A percentile compares a stretch with the other conserved stretches of the same genome.
These are phyloP conservation scores for Xylaria sp. DNA, from an alignment of 2,329 filamentous ascomycete species.

Conservation along the genomic window DNA sequence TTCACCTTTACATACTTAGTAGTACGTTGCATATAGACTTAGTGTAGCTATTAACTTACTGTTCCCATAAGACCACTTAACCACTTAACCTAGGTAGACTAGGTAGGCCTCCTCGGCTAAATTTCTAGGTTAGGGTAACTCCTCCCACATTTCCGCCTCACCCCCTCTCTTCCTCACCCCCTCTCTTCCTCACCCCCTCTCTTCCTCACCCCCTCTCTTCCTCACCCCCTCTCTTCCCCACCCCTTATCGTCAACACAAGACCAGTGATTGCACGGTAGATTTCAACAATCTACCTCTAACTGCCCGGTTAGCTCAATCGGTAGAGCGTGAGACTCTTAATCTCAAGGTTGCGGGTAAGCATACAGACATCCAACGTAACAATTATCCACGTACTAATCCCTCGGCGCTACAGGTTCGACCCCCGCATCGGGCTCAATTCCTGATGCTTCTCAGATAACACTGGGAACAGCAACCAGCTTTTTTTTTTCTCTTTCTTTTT, in stretches of 20 bases:
- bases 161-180: too few relatives aligned
- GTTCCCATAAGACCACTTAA: too few relatives aligned
- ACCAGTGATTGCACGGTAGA: background rate
- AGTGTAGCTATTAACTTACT: background rate
- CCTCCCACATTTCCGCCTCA: background rate
- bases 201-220: too few relatives aligned
- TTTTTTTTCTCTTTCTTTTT: background rate
- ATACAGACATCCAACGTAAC: background rate
- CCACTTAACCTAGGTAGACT: too few relatives aligned
- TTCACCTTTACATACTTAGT: background rate
- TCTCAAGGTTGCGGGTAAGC: conserved; percentile 53
- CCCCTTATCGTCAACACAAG: background rate
- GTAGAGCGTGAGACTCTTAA: conserved; percentile 79
- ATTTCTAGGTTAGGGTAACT: background rate
- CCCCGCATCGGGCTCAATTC: conserved; percentile 61
- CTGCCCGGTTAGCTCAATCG: conserved; percentile 69
- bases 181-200: too few relatives aligned
- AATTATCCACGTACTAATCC: background rate
- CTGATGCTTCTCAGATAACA: conserved; percentile 46
- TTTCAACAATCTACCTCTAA: background rate
- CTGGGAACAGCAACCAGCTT: conserved; percentile 20
- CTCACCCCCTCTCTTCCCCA: too few relatives aligned
- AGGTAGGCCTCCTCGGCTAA: background rate
- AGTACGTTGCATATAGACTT: too few relatives aligned
- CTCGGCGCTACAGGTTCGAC: conserved; percentile 50